Conservation (phyloP, 2,329 filamentous ascomycete genomes). For the Penicillium nordicum region DNA sequence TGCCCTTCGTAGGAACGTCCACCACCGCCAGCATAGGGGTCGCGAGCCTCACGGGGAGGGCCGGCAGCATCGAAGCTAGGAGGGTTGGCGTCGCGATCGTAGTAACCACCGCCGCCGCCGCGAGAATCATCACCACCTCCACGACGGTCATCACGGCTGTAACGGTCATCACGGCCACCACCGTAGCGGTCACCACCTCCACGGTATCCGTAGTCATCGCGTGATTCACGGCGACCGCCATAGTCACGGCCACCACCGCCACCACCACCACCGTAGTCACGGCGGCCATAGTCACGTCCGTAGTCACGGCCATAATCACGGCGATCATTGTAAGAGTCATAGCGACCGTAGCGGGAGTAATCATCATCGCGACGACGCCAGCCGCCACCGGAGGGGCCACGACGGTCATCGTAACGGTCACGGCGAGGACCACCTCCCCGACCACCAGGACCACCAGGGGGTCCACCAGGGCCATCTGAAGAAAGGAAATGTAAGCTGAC, state of each 20-base stretch:
- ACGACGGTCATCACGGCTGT: slow-evolving; percentile 44
- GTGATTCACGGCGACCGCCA: slow-evolving; percentile 41
- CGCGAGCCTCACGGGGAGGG: slow-evolving; percentile 37
- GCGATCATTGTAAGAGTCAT: slow-evolving; percentile 54
- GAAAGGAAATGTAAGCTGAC: slow-evolving; percentile 8
- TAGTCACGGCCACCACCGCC: slow-evolving; percentile 51
- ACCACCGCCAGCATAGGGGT: slow-evolving; percentile 29
- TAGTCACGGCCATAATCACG: slow-evolving; percentile 61
- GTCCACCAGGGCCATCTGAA: slow-evolving; percentile 39
- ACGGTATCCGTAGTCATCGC: slow-evolving; percentile 47
- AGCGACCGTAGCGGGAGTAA: slow-evolving; percentile 44
- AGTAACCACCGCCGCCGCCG: slow-evolving; percentile 42
- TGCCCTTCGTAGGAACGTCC: slow-evolving; percentile 39
- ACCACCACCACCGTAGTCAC: slow-evolving; percentile 45
- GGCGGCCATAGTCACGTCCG: slow-evolving; percentile 60
- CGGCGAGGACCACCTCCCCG: slow-evolving; percentile 43
- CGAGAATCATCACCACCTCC: slow-evolving; percentile 46
- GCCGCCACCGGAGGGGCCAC: slow-evolving; percentile 50
- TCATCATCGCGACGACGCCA: slow-evolving; percentile 46
- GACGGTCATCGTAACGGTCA: slow-evolving; percentile 52
- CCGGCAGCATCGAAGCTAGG: slow-evolving; percentile 42
- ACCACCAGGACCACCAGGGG: slow-evolving; percentile 25
- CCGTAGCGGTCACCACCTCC: slow-evolving; percentile 43
- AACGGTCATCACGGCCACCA: slow-evolving; percentile 49
- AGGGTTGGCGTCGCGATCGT: slow-evolving; percentile 53